Base-by-base conservation (phyloP, 148 eudicot genomes). In the Chenopodium suecicum region DNA sequence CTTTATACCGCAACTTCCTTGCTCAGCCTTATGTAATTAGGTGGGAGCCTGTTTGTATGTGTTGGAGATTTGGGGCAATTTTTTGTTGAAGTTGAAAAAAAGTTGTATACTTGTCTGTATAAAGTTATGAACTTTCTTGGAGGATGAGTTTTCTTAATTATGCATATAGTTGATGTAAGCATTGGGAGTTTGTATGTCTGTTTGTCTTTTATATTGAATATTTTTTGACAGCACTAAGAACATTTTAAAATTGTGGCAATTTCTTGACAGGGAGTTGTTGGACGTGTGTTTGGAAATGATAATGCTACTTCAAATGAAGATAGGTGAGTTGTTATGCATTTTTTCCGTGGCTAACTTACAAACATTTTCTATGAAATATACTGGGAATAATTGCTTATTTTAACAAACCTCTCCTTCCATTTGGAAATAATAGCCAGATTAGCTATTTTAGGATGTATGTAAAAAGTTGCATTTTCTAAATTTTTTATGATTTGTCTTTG, bases 211-310 rank as follows among this genome's bases (percentile, higher is more conserved):
- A 22, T 13, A 27, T 50, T 69, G 29, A 64, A 17, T 73, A 29
- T 17, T 23, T 65, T 29, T 74, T 56, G 56, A 29, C 73, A 73
- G 27, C 10, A 29, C 20, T 32, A 25, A 11, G 73, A 44, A 20
- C 41, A 9, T 41, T 47, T 3, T 72, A n/a, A 76, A 37, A 73
- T 70, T 77, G 9, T 65, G 13, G 19, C 60, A 75, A 65, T 79
- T 77, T 85, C 85, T 6, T 71, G 54, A 81, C 97, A 96, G 91
- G 99, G 95, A 74, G 94, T 92, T 75, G 98, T 96, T 78, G 97
- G 95, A 67, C 97, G 88, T 83, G 94, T 96, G 60, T 94, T 96
- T 81, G 94, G 99, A 79, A 94, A 90, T 84, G 99, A 94, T 64
- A 88, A 89, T 82, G 90, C 97, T n/a, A 70, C 79, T 79, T 87